These are phyloP conservation scores for Brassica hybrid DNA, from an alignment of 441 rosid species.

Conservation along the genomic window DNA sequence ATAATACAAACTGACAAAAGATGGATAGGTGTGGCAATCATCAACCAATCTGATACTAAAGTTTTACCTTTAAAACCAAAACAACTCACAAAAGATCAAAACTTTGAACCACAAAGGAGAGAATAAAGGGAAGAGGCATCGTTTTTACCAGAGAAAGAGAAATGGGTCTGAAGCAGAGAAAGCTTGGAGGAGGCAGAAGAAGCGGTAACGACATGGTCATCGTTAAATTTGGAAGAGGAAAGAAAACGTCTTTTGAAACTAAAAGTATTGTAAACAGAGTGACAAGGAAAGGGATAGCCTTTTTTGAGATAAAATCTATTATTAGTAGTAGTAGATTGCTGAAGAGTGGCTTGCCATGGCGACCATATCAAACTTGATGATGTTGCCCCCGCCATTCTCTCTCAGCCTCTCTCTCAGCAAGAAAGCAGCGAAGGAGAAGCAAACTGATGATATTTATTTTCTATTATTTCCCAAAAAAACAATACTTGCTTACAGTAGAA, in stretches of 20 bases:
- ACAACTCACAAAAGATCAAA: not conserved
- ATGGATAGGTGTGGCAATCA: not conserved
- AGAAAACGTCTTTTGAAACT: conserved; percentile 36
- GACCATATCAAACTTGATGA: conserved; percentile 39
- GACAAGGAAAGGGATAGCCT: conserved; percentile 37
- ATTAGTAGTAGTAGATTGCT: conserved; percentile 20
- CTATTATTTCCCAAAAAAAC: not conserved
- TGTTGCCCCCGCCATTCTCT: conserved; percentile 42
- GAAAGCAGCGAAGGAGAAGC: not conserved
- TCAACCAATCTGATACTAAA: not conserved
- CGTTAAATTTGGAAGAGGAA: conserved; percentile 32
- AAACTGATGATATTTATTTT: not conserved
- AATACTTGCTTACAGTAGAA: no score
- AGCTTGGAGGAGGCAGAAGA: not conserved
- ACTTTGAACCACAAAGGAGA: not conserved
- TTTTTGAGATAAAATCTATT: conserved; percentile 10
- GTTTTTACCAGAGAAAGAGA: conserved; percentile 14
- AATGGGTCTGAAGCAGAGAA: conserved; percentile 43
- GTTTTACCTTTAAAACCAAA: not conserved
- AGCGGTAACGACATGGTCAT: not conserved
- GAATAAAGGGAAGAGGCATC: no score
- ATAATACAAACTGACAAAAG: not conserved
- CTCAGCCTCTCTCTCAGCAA: conserved; percentile 29
- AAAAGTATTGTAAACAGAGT: conserved; percentile 25
- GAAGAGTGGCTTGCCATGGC: conserved; percentile 48